Base-by-base conservation (phyloP, 2,329 filamentous ascomycete species). In the Hawksworthiomyces lignivorus region DNA sequence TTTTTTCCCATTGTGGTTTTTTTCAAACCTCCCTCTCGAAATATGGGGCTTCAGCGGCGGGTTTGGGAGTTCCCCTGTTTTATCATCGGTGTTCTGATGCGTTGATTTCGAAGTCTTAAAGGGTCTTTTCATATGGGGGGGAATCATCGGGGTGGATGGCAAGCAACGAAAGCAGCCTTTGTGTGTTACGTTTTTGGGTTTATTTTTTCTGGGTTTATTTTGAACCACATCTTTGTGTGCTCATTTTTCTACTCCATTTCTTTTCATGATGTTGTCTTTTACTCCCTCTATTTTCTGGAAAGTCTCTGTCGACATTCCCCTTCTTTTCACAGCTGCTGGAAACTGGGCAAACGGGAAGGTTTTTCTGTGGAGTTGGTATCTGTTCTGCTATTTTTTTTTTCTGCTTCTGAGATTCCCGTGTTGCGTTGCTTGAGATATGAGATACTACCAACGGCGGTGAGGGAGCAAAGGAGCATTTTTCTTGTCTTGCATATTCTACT, bases 321-420 rank as follows among this genome's bases (percentile, higher is more conserved):
- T 28, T 21, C 22, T 35, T 22, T 35, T n/a, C 24, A 19, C 26
- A 29, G 29, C 30, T 30, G 41, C 17, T 20, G 37, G 40, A 43
- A 40, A 44, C 42, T 44, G 40, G 42, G 28, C 38, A 43, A 35
- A 24, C 39, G 31, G 41, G 36, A 26, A 39, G 39, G 41, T 39
- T 41, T 45, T 49, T 35, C 27, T 41, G 45, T 19, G 49, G 49
- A 51, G 47, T 51, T 48, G 43, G 43, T 44, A 38, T 43, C 17
- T 47, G 37, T 29, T 44, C 39, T 44, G 32, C 20, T 36, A 6
- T 31, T 35, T 7, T 18, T 9, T 22, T 14, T 18, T 15, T 29
- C 7, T 29, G 14, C 4, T 42, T 40, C 27, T 22, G 41, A 46
- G 45, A 48, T 49, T 48, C 43, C 43, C 45, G 41, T 49, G 44